Evolutionary conservation across 305 asterid species (phyloP), one percentile per base, ranked within the genome.

Genomic region (Solanum hybrid): DNA sequence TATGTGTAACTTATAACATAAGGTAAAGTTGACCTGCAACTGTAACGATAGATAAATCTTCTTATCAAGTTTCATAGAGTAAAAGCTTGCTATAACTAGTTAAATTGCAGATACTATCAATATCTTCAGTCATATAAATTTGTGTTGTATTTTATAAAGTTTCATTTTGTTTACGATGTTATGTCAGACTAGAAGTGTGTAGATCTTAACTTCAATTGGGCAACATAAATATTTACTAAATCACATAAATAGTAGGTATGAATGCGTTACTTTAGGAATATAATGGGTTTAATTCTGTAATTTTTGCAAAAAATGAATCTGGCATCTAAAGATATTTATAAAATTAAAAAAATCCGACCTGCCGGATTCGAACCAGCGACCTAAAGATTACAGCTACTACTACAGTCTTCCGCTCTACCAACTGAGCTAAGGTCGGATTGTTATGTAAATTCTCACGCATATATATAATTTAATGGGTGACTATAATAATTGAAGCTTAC

Each of bases 361-460:
- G 75, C 75, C 88, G 96, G 97, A 95, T 93, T 94, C 96, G 97
- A 95, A 93, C 97, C 98, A 95, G 97, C 93, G 95, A 95, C 98
- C 98, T 94, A 95, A 94, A 94, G 96, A 39, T 40, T 40, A 10
- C 46, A 39, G 46, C 46, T 0, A 39, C 46, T 39, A 94, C 98
- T 96, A 95, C 98, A 97, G 98, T 97, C 98, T 95, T 95, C 99
- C 99, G 99, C 99, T 96, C 98, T 96, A 92, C 98, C 98, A 97
- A 96, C 99, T 96, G 99, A 97, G 99, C 98, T 96, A 95, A 96
- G 98, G 98, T 97, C 98, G 98, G 97, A 39, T 11, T 83, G 6
- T 2, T 4, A 1, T 3, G 0, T 31, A 0, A 1, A 0, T 0
- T 1, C 9, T 61, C 33, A 57, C 4, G 3, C 4, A 57, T 18